Base-by-base conservation (phyloP, 805 yeast species). In the Wickerhamomyces canadensis region DNA sequence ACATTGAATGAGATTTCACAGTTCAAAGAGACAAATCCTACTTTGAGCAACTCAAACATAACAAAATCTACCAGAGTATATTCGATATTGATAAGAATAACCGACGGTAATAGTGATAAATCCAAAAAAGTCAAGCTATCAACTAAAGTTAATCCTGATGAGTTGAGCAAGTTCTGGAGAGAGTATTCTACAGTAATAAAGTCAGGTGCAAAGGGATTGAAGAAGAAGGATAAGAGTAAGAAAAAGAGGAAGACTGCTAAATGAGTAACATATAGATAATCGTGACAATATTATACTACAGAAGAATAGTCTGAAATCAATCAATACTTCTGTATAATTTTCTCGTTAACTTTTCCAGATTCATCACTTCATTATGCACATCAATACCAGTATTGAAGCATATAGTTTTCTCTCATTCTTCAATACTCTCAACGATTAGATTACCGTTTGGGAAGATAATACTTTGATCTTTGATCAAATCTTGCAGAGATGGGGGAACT, bases 221-320 rank as follows among this genome's bases (percentile, higher is more conserved):
- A 78, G 55, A 85, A 82, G 73, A 87, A 85, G 65, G 86, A 84
- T 42, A 86, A 85, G 68, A 79, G 78, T 62, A 80, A 78, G 68
- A 74, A 72, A 64, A 79, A 76, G 65, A 68, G 72, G 55, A 70
- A 68, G 62, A 46, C 67, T 58, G 57, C 59, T 30, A 62, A 60
- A 42, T 44, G 18, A 13, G n/a, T 22, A 13, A 25, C 14, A 15
- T 11, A n/a, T n/a, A n/a, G n/a, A n/a, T n/a, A n/a, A n/a, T n/a
- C n/a, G n/a, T n/a, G n/a, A n/a, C n/a, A n/a, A n/a, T n/a, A n/a
- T n/a, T n/a, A n/a, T n/a, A n/a, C n/a, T n/a, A n/a, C n/a, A n/a
- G n/a, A n/a, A n/a, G n/a, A n/a, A n/a, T n/a, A n/a, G n/a, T n/a
- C n/a, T n/a, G n/a, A n/a, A n/a, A n/a, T n/a, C n/a, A n/a, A n/a